Evolutionary conservation across 1,284 basidiomycete species (phyloP).

Genomic region (Cutaneotrichosporon dermatis): DNA sequence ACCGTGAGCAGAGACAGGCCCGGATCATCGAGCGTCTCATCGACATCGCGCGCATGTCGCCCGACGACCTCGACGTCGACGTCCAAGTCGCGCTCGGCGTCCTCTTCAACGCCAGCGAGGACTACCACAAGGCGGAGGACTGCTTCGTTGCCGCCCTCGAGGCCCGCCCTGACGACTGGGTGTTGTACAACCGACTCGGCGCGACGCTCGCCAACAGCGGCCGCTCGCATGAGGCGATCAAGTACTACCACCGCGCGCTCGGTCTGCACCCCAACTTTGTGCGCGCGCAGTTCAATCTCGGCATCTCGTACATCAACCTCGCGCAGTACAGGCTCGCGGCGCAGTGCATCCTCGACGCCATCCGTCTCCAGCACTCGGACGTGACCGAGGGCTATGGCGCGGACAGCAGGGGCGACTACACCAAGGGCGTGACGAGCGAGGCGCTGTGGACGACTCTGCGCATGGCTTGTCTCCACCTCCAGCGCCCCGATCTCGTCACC

Average conservation of each 20-base stretch:
- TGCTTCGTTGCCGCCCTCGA: slow-evolving; percentile 88
- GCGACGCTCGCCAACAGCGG: slow-evolving; percentile 94
- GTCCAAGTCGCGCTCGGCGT: slow-evolving; percentile 93
- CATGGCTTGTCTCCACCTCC: slow-evolving; percentile 64
- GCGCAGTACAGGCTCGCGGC: slow-evolving; percentile 79
- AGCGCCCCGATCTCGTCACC: slow-evolving; percentile 15
- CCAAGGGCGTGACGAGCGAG: slow-evolving; percentile 65
- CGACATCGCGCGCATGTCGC: slow-evolving; percentile 46
- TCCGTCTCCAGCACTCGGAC: slow-evolving; percentile 78
- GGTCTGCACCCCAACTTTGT: slow-evolving; percentile 90
- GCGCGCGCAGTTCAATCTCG: slow-evolving; percentile 85
- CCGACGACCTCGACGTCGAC: slow-evolving; percentile 75
- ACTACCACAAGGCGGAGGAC: slow-evolving; percentile 86
- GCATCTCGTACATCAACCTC: slow-evolving; percentile 84
- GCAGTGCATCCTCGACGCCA: slow-evolving; percentile 76
- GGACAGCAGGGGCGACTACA: slow-evolving; percentile 44
- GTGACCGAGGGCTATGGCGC: slow-evolving; percentile 54
- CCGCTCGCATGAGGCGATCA: slow-evolving; percentile 71
- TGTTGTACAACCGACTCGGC: slow-evolving; percentile 91
- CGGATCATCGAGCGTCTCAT: slow-evolving; percentile 45
- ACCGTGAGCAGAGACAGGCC: slow-evolving; percentile 23
- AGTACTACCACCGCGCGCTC: slow-evolving; percentile 85
- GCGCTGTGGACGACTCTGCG: slow-evolving; percentile 80
- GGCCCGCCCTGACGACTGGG: slow-evolving; percentile 86
- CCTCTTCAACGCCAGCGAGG: slow-evolving; percentile 87